Base-by-base conservation (phyloP, 2,329 filamentous ascomycete genomes). In the Xylariaceae sp. region DNA sequence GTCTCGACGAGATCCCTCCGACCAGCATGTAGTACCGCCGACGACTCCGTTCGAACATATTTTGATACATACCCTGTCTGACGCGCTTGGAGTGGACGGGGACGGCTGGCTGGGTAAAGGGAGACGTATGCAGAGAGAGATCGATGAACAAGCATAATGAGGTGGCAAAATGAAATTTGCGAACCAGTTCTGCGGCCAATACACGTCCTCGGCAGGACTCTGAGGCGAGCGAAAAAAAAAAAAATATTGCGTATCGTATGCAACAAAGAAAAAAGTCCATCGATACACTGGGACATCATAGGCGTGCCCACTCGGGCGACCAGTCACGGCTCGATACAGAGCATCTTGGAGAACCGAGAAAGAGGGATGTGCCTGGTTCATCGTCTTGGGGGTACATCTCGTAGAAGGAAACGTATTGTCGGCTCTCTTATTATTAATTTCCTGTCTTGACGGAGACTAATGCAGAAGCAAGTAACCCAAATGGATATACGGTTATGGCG, bases 131-230 rank as follows among this genome's bases (percentile, higher is more conserved):
- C 66, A 70, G 73, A 70, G 70, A 74, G 62, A 70, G 61, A 61
- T 61, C 42, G 45, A 48, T 31, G 52, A 53, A 33, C 44, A 67
- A 66, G 69, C 71, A 70, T 65, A 67, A 67, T 69, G 68, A 69
- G 68, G 73, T 75, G 73, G 73, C 73, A 69, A 74, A 72, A 73
- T 69, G 68, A 60, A 62, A 65, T 60, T 63, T 28, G 22, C 64
- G 66, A 69, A 70, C 69, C 68, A 63, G 60, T 62, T 59, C 65
- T 65, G 65, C 62, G 61, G 66, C 70, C 70, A 73, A 72, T 73
- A 64, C 70, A 64, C 65, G 61, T 60, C 62, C 60, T 65, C 61
- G 66, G 67, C 61, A 59, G 61, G 60, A 65, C 60, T 63, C 56
- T 51, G 58, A 58, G 34, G 16, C 34, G 34, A 38, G 13, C 34